Evolutionary conservation across 805 yeast species (phyloP).

Genomic region (Metschnikowia shivogae): DNA sequence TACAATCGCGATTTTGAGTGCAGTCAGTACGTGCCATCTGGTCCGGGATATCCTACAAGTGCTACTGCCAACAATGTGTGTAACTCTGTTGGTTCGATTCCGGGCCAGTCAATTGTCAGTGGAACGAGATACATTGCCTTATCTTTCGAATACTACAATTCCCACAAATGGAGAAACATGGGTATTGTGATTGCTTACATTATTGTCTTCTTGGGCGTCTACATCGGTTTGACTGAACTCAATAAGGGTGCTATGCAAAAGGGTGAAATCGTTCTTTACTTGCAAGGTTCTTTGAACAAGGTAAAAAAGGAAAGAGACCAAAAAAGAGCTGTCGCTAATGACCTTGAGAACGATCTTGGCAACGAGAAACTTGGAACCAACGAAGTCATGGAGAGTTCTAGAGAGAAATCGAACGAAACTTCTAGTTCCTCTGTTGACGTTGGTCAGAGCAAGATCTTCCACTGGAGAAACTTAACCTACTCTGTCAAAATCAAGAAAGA

Average conservation of each 20-base stretch:
- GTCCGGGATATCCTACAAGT: conserved; percentile 45
- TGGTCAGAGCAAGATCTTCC: conserved; percentile 24
- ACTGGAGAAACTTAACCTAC: conserved; percentile 38
- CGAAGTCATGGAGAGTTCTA: conserved; percentile 28
- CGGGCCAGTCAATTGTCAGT: conserved; percentile 49
- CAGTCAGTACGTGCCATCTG: conserved; percentile 55
- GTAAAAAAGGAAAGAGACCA: conserved; percentile 33
- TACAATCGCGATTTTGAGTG: conserved; percentile 54
- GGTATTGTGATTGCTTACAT: conserved; percentile 60
- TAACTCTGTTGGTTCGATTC: conserved; percentile 53
- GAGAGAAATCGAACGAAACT: conserved; percentile 12
- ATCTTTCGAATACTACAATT: conserved; percentile 48
- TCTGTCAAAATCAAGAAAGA: conserved; percentile 36
- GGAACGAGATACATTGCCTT: conserved; percentile 56
- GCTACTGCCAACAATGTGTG: conserved; percentile 46
- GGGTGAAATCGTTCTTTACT: conserved; percentile 33
- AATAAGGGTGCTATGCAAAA: conserved; percentile 44
- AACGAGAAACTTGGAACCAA: conserved; percentile 26
- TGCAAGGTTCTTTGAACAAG: conserved; percentile 41
- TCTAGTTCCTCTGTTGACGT: conserved; percentile 11
- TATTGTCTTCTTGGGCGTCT: conserved; percentile 36
- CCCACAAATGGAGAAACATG: conserved; percentile 76
- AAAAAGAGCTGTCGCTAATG: conserved; percentile 24
- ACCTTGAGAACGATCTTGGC: conserved; percentile 33
- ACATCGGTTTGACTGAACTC: conserved; percentile 39